Evolutionary conservation across 176 grass and related monocot genomes (phyloP).

Genomic region (Hordeum marinum): DNA sequence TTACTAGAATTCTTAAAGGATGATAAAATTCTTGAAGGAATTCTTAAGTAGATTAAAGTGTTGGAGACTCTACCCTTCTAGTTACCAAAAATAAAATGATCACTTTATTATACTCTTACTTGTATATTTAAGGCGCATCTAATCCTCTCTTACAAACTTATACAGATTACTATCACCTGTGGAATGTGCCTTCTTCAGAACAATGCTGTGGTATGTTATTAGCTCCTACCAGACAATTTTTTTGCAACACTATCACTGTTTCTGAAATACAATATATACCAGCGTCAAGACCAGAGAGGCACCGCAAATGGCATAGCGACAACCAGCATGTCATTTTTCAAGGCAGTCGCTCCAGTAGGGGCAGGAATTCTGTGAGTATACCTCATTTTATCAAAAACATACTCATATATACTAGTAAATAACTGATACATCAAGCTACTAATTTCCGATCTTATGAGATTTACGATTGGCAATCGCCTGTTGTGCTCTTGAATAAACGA

Average conservation of each 20-base stretch:
- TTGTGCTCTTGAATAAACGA: not conserved
- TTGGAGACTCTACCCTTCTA: not conserved
- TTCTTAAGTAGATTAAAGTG: not conserved
- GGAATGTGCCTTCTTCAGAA: conserved; percentile 59
- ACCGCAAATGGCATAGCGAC: conserved; percentile 60
- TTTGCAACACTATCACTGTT: not conserved
- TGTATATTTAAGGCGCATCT: not conserved
- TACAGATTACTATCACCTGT: not conserved
- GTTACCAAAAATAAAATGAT: not conserved
- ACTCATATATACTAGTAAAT: no score
- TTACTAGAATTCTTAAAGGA: not conserved
- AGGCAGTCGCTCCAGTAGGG: conserved; percentile 59
- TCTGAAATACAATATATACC: conserved; percentile 8
- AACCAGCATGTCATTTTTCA: conserved; percentile 69
- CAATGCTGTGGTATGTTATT: conserved; percentile 71
- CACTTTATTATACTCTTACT: not conserved
- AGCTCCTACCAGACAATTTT: not conserved
- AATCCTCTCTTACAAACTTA: not conserved
- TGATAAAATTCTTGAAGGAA: not conserved
- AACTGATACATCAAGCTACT: not conserved
- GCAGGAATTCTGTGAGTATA: conserved; percentile 64
- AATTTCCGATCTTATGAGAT: not conserved
- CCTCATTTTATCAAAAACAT: not conserved
- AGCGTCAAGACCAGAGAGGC: conserved; percentile 77
- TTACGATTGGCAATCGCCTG: not conserved